Evolutionary conservation across 371 early-diverging fungal genomes (phyloP).

Genomic region (Sanchytrium tribonematis): DNA sequence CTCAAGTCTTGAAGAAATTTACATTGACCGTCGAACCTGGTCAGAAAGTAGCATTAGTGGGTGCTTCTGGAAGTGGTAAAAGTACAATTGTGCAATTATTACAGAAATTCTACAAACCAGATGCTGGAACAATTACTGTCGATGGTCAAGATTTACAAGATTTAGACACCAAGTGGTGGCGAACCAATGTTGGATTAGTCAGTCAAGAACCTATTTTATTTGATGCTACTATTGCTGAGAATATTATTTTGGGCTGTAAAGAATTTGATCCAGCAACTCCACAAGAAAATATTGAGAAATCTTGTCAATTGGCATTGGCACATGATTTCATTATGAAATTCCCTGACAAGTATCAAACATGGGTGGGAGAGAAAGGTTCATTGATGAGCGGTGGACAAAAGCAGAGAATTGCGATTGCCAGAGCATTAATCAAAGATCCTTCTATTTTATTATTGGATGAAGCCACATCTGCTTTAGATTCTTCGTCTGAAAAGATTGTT

Average conservation of each 20-base stretch:
- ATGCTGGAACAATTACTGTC: constrained; percentile 33
- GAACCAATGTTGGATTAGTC: constrained; percentile 9
- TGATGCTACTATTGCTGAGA: constrained; percentile 42
- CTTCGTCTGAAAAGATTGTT: constrained; percentile 19
- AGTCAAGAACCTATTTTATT: constrained; percentile 66
- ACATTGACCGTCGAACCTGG: constrained; percentile 36
- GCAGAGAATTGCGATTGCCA: constrained; percentile 43
- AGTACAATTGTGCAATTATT: constrained; percentile 47
- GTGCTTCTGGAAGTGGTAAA: constrained; percentile 46
- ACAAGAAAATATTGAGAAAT: constrained; percentile 22
- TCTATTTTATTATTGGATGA: constrained; percentile 73
- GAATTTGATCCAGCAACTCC: constrained; percentile 15
- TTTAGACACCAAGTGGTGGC: not conserved
- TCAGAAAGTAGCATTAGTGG: constrained; percentile 58
- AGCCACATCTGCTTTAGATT: constrained; percentile 76
- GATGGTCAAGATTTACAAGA: constrained; percentile 25
- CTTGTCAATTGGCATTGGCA: constrained; percentile 36
- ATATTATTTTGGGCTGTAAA: constrained; percentile 32
- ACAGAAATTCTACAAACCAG: constrained; percentile 60
- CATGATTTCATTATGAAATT: constrained; percentile 27
- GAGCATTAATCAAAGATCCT: constrained; percentile 57
- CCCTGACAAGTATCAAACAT: constrained; percentile 33
- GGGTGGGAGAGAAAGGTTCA: constrained; percentile 44
- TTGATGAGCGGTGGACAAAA: constrained; percentile 68
- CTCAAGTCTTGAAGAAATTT: constrained; percentile 42